These are phyloP conservation scores for Coleophoma crateriformis DNA, from an alignment of 2,329 filamentous ascomycete genomes.

Conservation along the genomic window DNA sequence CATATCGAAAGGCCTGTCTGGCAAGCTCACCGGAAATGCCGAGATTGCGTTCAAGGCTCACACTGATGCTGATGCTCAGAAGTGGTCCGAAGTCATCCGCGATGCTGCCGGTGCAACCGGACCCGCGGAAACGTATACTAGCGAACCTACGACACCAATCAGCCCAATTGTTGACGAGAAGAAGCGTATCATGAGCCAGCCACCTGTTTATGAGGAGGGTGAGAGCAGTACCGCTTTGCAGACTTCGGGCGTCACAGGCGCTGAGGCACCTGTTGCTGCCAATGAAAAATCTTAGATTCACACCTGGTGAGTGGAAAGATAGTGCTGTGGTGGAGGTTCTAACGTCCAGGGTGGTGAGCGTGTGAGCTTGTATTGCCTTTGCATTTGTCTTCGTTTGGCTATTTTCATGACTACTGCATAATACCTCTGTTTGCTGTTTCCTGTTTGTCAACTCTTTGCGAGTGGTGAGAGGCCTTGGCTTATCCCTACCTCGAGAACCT, in stretches of 20 bases:
- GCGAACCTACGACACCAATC: constrained; percentile 16
- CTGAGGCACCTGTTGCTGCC: constrained; percentile 7
- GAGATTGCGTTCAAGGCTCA: constrained; percentile 88
- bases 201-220: constrained; percentile 9
- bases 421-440: too few species aligned
- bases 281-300: constrained; percentile 1
- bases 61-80: constrained; percentile 70
- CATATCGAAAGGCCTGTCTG: constrained; percentile 70
- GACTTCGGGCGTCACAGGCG: constrained; percentile 18
- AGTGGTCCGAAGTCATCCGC: constrained; percentile 74
- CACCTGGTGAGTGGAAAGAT: too few species aligned
- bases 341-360: too few species aligned
- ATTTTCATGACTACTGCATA: too few species aligned
- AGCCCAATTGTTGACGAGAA: constrained; percentile 11
- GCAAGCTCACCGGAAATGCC: constrained; percentile 72
- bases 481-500: too few species aligned
- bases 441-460: too few species aligned
- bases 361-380: too few species aligned
- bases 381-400: too few species aligned
- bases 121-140: constrained; percentile 8
- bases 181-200: constrained; percentile 4
- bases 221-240: constrained; percentile 12
- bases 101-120: constrained; percentile 13
- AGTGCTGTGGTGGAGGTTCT: too few species aligned
- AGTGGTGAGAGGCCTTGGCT: too few species aligned